Conservation (phyloP, 305 asterid species). For the Fraxinus paxiana region DNA sequence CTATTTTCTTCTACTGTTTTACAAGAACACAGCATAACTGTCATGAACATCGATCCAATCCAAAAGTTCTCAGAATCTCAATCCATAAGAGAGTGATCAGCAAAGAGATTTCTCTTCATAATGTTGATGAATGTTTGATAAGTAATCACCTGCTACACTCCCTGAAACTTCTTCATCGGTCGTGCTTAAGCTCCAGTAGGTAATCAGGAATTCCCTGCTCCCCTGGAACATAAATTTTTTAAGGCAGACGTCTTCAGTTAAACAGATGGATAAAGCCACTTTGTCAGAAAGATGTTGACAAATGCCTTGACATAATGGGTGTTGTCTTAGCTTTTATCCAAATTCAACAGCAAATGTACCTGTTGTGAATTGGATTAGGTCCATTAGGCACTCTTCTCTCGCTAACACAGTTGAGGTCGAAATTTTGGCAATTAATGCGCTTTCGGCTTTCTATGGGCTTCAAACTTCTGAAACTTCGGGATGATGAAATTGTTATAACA, state of each 20-base stretch:
- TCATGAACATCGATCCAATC: background rate
- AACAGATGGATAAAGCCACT: background rate
- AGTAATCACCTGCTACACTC: background rate
- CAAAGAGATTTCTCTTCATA: slow-evolving; percentile 10
- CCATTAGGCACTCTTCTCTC: slow-evolving; percentile 78
- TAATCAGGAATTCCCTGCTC: slow-evolving; percentile 35
- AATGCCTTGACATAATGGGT: too few relatives aligned
- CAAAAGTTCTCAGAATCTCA: background rate
- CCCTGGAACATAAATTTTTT: slow-evolving; percentile 29
- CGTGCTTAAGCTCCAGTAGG: slow-evolving; percentile 30
- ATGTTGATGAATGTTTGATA: background rate
- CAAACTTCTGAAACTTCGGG: slow-evolving; percentile 19
- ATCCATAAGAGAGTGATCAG: background rate
- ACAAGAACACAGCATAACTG: background rate
- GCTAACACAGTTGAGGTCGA: slow-evolving; percentile 47
- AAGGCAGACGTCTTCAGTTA: background rate
- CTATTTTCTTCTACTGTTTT: background rate
- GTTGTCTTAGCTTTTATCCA: background rate
- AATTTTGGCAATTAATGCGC: slow-evolving; percentile 23
- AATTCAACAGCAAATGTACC: slow-evolving; percentile 34
- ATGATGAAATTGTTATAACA: slow-evolving; percentile 23
- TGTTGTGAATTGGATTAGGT: slow-evolving; percentile 89
- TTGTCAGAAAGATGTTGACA: too few relatives aligned
- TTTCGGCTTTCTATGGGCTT: slow-evolving; percentile 21
- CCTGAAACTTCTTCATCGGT: background rate